Conservation (phyloP, 495 filamentous ascomycete genomes). For the Recurvomyces mirabilis region DNA sequence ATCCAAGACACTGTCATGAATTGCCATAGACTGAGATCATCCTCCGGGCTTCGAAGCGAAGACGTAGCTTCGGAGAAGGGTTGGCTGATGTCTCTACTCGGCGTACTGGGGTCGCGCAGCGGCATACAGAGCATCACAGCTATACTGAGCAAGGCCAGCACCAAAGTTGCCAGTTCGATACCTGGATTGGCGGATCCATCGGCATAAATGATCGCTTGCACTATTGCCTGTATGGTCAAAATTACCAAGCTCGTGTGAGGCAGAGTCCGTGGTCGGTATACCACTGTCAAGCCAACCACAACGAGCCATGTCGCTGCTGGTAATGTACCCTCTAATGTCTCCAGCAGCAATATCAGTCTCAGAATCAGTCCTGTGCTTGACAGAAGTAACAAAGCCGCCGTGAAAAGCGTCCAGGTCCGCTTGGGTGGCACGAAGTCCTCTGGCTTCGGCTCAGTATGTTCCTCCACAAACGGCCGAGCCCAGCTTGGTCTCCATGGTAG, state of each 20-base stretch:
- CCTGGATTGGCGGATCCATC: neutral
- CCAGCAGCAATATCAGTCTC: too few species aligned
- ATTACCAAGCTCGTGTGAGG: conserved; percentile 10
- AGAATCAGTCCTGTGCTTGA: too few species aligned
- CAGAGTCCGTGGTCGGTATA: conserved; percentile 7
- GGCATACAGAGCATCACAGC: conserved; percentile 58
- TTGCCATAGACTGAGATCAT: conserved; percentile 66
- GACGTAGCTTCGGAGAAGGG: conserved; percentile 46
- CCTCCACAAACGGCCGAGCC: conserved; percentile 19
- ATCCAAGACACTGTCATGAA: conserved; percentile 80
- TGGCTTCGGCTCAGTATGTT: neutral
- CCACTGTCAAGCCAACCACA: neutral
- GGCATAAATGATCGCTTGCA: conserved; percentile 4
- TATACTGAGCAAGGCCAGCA: conserved; percentile 36
- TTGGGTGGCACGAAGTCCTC: conserved; percentile 2
- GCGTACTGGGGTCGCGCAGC: conserved; percentile 48
- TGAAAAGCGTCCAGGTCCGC: conserved; percentile 1
- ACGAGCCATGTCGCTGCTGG: conserved; percentile 14
- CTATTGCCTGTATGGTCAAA: conserved; percentile 1
- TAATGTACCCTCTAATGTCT: too few species aligned
- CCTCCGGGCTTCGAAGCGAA: conserved; percentile 65
- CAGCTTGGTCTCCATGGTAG: conserved; percentile 9
- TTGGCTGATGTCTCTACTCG: conserved; percentile 48
- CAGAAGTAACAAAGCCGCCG: neutral
- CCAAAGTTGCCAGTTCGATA: conserved; percentile 6